A percentile compares a stretch with the other conserved stretches of the same genome.
Conservation (phyloP, 257 asterid genomes). For the Linderniella brevidens region DNA sequence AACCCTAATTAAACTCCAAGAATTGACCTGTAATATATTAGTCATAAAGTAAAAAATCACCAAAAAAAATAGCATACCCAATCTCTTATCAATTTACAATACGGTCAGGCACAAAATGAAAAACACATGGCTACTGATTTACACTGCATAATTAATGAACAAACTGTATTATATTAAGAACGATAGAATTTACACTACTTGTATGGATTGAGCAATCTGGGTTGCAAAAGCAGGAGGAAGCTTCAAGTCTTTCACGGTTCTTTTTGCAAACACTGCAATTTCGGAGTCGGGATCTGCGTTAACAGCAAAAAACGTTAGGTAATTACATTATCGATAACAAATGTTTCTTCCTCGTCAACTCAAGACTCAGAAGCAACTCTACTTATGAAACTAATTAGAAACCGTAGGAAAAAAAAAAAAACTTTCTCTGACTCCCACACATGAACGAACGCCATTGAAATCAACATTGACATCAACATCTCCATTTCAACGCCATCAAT, state of each 20-base stretch:
- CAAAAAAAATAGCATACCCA: too few species aligned
- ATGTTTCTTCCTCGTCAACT: too few species aligned
- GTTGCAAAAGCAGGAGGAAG: constrained; percentile 84
- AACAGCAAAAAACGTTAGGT: constrained; percentile 6
- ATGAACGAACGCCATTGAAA: neutral
- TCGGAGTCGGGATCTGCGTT: constrained; percentile 82
- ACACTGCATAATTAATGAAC: too few species aligned
- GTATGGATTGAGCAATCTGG: constrained; percentile 90
- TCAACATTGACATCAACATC: constrained; percentile 3
- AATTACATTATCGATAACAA: too few species aligned
- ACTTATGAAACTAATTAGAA: neutral
- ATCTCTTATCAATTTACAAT: too few species aligned
- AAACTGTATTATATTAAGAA: neutral
- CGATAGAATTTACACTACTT: constrained; percentile 26
- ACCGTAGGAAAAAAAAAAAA: neutral
- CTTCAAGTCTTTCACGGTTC: constrained; percentile 85
- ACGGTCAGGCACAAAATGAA: too few species aligned
- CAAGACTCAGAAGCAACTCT: constrained; percentile 5
- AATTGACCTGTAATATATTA: too few species aligned
- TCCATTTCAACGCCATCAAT: neutral
- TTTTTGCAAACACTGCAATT: constrained; percentile 69
- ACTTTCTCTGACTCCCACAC: constrained; percentile 3
- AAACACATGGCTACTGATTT: too few species aligned
- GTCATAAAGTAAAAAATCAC: too few species aligned
- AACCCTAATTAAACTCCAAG: constrained; percentile 8